These are phyloP conservation scores for Aristolochia californica DNA, from an alignment of 164 flowering plant species.

Conservation along the genomic window DNA sequence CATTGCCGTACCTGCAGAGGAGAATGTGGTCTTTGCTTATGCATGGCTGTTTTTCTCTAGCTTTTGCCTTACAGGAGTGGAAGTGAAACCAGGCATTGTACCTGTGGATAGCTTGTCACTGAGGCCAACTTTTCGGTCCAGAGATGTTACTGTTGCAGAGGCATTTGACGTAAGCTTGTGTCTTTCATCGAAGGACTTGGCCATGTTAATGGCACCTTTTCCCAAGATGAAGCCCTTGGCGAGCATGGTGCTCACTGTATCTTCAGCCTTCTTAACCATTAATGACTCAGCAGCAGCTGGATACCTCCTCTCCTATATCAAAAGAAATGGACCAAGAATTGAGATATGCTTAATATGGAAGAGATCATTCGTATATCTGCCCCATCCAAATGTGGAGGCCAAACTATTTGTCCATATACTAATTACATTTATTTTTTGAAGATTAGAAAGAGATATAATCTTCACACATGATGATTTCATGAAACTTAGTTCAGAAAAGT, in stretches of 20 bases:
- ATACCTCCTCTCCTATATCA: conserved; percentile 20
- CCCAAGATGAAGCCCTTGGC: conserved; percentile 75
- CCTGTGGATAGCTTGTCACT: conserved; percentile 52
- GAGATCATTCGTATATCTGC: no score
- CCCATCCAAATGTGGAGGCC: no score
- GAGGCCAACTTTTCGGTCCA: conserved; percentile 52
- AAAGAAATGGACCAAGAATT: conserved; percentile 1
- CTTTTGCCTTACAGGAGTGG: background rate
- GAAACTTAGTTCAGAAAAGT: no score
- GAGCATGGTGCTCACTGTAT: conserved; percentile 70
- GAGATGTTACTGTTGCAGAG: conserved; percentile 52
- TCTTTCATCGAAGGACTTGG: conserved; percentile 57
- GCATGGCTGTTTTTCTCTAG: no score
- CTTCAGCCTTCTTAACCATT: conserved; percentile 55
- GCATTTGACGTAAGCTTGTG: conserved; percentile 53
- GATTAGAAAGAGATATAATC: no score
- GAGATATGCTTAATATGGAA: no score
- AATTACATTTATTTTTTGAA: no score
- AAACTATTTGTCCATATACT: no score
- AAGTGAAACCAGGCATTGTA: background rate
- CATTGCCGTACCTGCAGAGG: conserved; percentile 26
- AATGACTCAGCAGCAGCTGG: conserved; percentile 19
- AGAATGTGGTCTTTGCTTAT: no score
- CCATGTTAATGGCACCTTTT: conserved; percentile 68
- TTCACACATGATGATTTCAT: no score